A percentile compares a stretch with the other conserved stretches of the same genome.
Evolutionary conservation across 106 monocot genomes (phyloP).

Genomic region (Platanthera zijinensis): DNA sequence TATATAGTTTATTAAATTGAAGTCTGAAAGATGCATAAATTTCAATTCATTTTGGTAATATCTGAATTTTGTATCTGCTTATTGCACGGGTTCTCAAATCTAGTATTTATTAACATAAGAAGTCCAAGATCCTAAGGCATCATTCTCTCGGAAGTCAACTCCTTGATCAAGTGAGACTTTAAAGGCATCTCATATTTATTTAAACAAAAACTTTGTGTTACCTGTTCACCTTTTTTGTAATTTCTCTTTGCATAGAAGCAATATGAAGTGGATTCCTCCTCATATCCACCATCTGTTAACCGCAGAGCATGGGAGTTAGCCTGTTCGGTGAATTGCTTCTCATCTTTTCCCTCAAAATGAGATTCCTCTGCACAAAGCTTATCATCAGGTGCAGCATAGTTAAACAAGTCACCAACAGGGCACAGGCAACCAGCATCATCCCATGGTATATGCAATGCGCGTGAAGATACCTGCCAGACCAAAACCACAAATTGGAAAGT

Average conservation of each 20-base stretch:
- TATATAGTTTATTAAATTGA: too few relatives aligned
- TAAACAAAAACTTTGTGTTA: conserved; percentile 7
- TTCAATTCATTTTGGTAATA: too few relatives aligned
- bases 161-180: too few relatives aligned
- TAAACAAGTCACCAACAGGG: conserved; percentile 94
- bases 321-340: conserved; percentile 14
- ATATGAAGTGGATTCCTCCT: conserved; percentile 50
- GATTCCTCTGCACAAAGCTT: conserved; percentile 15
- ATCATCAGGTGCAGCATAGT: conserved; percentile 80
- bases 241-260: conserved; percentile 83
- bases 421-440: conserved; percentile 90
- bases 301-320: conserved; percentile 25
- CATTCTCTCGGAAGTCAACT: too few relatives aligned
- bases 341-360: neutral
- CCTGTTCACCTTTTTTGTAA: conserved; percentile 76
- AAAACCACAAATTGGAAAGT: conserved; percentile 1
- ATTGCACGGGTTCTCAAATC: too few relatives aligned
- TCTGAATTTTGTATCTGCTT: too few relatives aligned
- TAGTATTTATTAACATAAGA: too few relatives aligned
- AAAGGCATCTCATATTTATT: too few relatives aligned
- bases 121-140: too few relatives aligned
- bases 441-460: conserved; percentile 93
- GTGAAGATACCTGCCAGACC: conserved; percentile 57
- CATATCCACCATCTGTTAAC: conserved; percentile 89
- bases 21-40: too few relatives aligned